Evolutionary conservation across 306 rosid genomes (phyloP).

Genomic region (Arachis hypogaea): DNA sequence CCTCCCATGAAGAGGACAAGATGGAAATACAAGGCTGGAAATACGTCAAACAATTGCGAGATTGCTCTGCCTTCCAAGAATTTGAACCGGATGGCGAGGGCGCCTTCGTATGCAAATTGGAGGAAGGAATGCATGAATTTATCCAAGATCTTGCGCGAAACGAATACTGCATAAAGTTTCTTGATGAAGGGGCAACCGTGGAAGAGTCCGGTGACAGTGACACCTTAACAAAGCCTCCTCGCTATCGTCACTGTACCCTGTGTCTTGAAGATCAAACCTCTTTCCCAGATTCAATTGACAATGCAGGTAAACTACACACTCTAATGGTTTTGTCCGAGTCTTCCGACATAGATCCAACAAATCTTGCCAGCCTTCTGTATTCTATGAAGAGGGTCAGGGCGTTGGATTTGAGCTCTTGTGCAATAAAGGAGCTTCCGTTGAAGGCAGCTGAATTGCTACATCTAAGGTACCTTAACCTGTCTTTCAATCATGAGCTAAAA

Average conservation of each 20-base stretch:
- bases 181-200: neutral
- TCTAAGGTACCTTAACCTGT: no score
- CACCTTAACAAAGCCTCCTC: neutral
- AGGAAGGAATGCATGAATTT: neutral
- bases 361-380: no score
- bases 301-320: neutral
- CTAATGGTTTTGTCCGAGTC: neutral
- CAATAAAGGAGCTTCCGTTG: no score
- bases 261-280: neutral
- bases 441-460: no score
- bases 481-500: no score
- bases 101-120: neutral
- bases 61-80: neutral
- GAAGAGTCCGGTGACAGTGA: no score
- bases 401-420: no score
- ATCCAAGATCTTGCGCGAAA: neutral
- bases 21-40: neutral
- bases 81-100: neutral
- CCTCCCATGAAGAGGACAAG: neutral
- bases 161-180: neutral
- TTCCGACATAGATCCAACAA: no score
- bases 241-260: neutral
- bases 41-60: neutral
- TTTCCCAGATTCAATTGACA: neutral
- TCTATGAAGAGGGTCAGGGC: no score